Base-by-base conservation (phyloP, 2,329 filamentous ascomycete genomes). In the Colletotrichum graminicola region DNA sequence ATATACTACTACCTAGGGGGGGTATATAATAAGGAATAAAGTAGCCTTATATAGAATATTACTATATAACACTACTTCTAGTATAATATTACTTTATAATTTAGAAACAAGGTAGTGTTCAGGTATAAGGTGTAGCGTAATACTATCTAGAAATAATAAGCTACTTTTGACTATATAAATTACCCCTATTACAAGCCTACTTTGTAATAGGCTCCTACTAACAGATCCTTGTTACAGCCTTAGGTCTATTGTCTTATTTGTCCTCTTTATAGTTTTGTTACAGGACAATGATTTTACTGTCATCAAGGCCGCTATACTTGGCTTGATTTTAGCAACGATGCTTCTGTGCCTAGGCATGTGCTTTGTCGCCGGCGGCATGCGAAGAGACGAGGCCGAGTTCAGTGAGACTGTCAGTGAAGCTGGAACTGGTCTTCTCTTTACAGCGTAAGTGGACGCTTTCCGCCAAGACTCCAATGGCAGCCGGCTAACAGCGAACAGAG, bases 251-350 rank as follows among this genome's bases (percentile, higher is more conserved):
- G 93, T 96, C 62, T 94, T 97, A 78, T 91, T 97, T 67, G 88
- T 97, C 56, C 83, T 97, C 39, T 95, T 97, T 81, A 91, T 95
- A 84, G 88, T 95, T 2, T 82, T 97, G 57, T 85, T 96, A 5
- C 80, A 79, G 12, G 80, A 84, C 2, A 75, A 84, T 62, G 80
- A 84, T 79, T 90, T 91, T 71, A 85, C 87, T 21, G 92, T 96
- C 75, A 93, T 97, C 75, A 90, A 94, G 78, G 93, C 93, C 64
- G 94, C 94, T 32, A 95, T 97, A 66, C 83, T 97, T 0, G 94
- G 94, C 45, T 95, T 93, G 0, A 92, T 97, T 54, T 80, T 97
- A 43, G 93, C 94, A 16, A 97, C 94, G 41, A 88, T 96, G 82
- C 82, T 97, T 54, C 85, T 97, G 1, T 97, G 94, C 75, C 82